Conservation (phyloP, 2,329 filamentous ascomycete species). For the Calonectria honghensis region DNA sequence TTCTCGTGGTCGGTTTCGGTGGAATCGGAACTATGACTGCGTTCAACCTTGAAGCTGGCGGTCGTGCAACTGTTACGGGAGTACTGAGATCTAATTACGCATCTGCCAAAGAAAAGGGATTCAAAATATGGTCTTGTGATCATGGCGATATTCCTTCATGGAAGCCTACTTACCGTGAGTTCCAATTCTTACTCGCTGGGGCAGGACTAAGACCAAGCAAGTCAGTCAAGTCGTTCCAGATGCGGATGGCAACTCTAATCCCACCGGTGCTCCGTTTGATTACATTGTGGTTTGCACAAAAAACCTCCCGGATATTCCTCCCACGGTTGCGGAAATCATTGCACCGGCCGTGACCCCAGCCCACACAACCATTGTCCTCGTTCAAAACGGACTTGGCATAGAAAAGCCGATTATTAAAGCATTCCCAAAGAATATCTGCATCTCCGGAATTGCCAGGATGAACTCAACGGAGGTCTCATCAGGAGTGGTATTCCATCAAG, state of each 20-base stretch:
- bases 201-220: neutral
- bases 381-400: slow-evolving; percentile 79
- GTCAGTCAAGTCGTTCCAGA: neutral
- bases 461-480: slow-evolving; percentile 63
- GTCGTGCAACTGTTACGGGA: slow-evolving; percentile 8
- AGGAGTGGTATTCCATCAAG: slow-evolving; percentile 16
- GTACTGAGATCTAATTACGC: slow-evolving; percentile 15
- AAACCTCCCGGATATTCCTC: slow-evolving; percentile 72
- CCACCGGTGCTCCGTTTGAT: slow-evolving; percentile 63
- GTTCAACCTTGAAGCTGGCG: slow-evolving; percentile 15
- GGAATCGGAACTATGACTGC: slow-evolving; percentile 5
- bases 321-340: slow-evolving; percentile 68
- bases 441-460: slow-evolving; percentile 72
- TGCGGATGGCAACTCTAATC: neutral
- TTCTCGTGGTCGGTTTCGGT: slow-evolving; percentile 18
- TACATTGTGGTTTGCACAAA: slow-evolving; percentile 75
- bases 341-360: slow-evolving; percentile 69
- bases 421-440: slow-evolving; percentile 70
- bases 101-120: neutral
- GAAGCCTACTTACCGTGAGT: slow-evolving; percentile 8
- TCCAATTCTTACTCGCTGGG: too few relatives aligned
- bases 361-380: slow-evolving; percentile 71
- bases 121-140: neutral
- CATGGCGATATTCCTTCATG: slow-evolving; percentile 22
- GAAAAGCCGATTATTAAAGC: slow-evolving; percentile 69